phyloP scores from a whole-genome alignment of 2,329 filamentous ascomycete species.

The Colletotrichum tropicale region DNA sequence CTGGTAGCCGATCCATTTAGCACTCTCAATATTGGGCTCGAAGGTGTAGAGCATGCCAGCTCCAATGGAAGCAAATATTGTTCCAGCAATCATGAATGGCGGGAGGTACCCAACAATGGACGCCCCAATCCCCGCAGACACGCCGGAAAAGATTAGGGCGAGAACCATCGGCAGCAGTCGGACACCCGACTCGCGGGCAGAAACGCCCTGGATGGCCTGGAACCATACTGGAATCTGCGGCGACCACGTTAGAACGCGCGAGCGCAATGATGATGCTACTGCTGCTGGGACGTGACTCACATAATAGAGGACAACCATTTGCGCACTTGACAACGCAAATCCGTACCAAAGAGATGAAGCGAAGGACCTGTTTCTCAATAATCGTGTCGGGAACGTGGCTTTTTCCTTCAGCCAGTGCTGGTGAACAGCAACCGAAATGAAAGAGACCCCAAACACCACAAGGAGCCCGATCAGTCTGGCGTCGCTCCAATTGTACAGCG shows the following conservation, averaged over 20 bases:
- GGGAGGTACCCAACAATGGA: not conserved
- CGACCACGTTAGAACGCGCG: not conserved
- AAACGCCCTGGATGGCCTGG: constrained; percentile 46
- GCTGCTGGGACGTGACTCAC: not conserved
- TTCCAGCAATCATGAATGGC: not conserved
- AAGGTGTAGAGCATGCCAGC: not conserved
- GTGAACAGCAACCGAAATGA: not conserved
- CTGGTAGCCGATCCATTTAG: constrained; percentile 15
- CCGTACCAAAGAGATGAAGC: not conserved
- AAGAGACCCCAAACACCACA: not conserved
- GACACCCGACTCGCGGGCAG: constrained; percentile 42
- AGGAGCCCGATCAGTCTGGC: not conserved
- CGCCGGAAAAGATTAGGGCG: not conserved
- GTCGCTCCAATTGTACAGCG: constrained; percentile 28
- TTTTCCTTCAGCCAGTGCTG: not conserved
- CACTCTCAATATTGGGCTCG: not conserved
- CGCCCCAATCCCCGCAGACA: not conserved
- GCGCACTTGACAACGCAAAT: not conserved
- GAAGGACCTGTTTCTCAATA: not conserved
- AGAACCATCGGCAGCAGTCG: constrained; percentile 43
- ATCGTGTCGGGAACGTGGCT: not conserved
- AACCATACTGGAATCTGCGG: constrained; percentile 46
- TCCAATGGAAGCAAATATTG: not conserved
- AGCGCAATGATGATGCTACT: not conserved
- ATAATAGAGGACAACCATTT: constrained; percentile 5